These are phyloP conservation scores for Prunus yedoensis DNA, from an alignment of 331 rosid species.

Conservation along the genomic window DNA sequence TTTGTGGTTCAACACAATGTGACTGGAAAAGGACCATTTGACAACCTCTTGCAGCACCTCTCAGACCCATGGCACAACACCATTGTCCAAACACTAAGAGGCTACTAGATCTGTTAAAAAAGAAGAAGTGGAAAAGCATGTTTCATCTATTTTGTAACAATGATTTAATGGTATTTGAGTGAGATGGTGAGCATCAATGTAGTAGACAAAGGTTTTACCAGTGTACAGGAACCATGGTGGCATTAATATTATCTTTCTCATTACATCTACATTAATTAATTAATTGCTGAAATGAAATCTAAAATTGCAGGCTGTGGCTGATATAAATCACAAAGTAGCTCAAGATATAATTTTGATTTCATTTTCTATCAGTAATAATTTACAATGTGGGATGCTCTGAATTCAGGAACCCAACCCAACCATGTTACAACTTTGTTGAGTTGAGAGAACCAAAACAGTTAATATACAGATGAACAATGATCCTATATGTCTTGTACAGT, in stretches of 20 bases:
- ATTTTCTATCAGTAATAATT: conserved; percentile 6
- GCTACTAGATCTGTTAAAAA: conserved; percentile 27
- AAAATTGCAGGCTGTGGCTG: not conserved
- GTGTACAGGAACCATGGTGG: conserved; percentile 55
- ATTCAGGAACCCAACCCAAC: conserved; percentile 27
- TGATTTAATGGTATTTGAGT: conserved; percentile 37
- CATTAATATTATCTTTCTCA: conserved; percentile 28
- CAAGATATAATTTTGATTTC: not conserved
- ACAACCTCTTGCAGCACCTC: conserved; percentile 88
- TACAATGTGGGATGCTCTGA: conserved; percentile 11
- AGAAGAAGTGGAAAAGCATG: conserved; percentile 21
- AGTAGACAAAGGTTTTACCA: conserved; percentile 35
- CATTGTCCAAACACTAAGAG: conserved; percentile 68
- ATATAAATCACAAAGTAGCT: not conserved
- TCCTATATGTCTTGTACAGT: conserved; percentile 38
- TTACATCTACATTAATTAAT: conserved; percentile 3
- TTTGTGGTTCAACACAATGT: conserved; percentile 83
- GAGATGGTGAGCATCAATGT: conserved; percentile 45
- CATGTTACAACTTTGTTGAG: conserved; percentile 10
- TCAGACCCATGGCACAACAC: conserved; percentile 99
- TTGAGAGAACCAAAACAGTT: conserved; percentile 9
- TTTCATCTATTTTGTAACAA: conserved; percentile 37
- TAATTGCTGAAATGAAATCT: no score
- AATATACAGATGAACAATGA: conserved; percentile 30
- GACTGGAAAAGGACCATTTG: conserved; percentile 90